Conservation (phyloP, 2,329 filamentous ascomycete species). For the Alternaria sp. region DNA sequence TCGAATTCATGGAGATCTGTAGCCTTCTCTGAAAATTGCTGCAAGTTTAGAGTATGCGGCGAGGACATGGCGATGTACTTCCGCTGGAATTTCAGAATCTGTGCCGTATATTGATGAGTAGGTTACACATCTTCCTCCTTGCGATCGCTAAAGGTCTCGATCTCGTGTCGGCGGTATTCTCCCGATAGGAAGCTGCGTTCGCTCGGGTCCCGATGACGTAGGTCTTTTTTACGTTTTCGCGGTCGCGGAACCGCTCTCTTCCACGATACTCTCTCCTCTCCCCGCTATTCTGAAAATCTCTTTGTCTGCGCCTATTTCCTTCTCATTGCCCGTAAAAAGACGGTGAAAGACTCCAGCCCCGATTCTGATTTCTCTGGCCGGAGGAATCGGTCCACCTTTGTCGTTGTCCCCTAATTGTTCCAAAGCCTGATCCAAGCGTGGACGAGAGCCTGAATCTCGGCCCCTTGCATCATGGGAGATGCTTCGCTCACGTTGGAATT, state of each 20-base stretch:
- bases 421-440: background rate
- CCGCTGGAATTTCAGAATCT: background rate
- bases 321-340: background rate
- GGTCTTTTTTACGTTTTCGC: background rate
- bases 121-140: fast-evolving
- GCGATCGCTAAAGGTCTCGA: background rate
- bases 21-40: background rate
- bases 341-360: background rate
- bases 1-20: background rate
- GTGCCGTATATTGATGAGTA: background rate
- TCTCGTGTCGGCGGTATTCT: background rate
- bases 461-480: background rate
- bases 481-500: background rate
- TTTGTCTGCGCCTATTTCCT: background rate
- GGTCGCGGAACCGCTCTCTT: background rate
- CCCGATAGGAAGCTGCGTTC: background rate
- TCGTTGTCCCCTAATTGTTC: background rate
- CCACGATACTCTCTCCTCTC: background rate
- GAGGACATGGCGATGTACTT: background rate
- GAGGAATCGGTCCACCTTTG: background rate
- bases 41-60: background rate
- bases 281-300: background rate
- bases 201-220: background rate
- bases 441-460: background rate
- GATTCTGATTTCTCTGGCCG: background rate